A percentile compares a stretch with the other conserved stretches of the same genome.
phyloP scores from a whole-genome alignment of 176 grass and related monocot genomes.

The Carex cristatella region DNA sequence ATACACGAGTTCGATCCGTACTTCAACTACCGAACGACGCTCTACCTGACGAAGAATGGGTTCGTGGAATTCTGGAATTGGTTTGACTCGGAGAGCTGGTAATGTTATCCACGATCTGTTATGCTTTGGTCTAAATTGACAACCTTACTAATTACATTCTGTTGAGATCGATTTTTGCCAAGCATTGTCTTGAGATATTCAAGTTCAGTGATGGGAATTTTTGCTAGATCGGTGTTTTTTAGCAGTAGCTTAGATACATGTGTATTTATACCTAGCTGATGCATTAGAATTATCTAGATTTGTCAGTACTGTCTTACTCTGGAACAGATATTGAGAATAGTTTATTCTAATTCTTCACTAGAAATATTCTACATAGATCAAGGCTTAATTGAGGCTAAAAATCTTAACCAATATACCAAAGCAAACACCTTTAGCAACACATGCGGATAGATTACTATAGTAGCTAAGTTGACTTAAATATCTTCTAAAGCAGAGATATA shows the following conservation, averaged over 20 bases:
- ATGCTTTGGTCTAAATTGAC: slow-evolving; percentile 5
- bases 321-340: neutral
- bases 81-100: slow-evolving; percentile 98
- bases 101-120: neutral
- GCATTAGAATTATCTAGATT: neutral
- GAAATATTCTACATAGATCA: neutral
- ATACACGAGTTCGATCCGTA: slow-evolving; percentile 99
- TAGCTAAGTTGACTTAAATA: neutral
- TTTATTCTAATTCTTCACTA: neutral
- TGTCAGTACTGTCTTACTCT: neutral
- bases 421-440: neutral
- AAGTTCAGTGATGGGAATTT: neutral
- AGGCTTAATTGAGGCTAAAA: neutral
- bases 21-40: slow-evolving; percentile 99
- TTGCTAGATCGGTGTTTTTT: slow-evolving; percentile 6
- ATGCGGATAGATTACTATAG: neutral
- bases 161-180: neutral
- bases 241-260: neutral
- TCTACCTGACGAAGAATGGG: slow-evolving; percentile 78
- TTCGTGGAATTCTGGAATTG: slow-evolving; percentile 98
- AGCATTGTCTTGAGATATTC: neutral
- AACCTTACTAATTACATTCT: neutral
- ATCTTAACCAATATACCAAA: neutral
- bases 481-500: neutral
- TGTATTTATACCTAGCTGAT: neutral